phyloP scores from a whole-genome alignment of 306 rosid species.

The Quercus robur region DNA sequence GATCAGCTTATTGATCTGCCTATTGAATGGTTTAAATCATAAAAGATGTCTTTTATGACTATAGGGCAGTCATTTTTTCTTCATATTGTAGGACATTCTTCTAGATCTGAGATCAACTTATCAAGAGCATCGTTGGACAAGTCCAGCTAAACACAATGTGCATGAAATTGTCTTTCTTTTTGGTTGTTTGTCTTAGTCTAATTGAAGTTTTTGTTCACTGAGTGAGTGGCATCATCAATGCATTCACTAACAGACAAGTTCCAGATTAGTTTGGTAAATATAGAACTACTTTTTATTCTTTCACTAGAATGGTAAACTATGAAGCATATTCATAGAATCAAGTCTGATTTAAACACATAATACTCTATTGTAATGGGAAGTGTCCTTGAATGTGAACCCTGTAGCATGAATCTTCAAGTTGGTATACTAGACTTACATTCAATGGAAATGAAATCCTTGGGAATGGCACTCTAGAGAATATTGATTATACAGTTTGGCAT shows the following conservation, averaged over 20 bases:
- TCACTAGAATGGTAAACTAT: background rate
- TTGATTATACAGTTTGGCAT: background rate
- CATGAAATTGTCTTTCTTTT: background rate
- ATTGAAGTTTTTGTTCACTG: background rate
- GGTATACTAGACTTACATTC: background rate
- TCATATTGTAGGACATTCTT: background rate
- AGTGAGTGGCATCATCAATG: background rate
- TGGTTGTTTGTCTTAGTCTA: background rate
- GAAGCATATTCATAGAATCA: background rate
- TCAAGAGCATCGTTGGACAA: background rate
- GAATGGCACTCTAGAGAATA: background rate
- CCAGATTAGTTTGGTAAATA: background rate
- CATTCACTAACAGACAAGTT: background rate
- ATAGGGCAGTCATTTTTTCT: background rate
- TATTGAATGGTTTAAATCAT: background rate
- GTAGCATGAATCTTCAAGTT: background rate
- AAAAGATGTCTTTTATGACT: background rate
- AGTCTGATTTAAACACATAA: background rate
- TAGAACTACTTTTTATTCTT: no score
- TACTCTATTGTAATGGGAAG: background rate
- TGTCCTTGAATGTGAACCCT: no score
- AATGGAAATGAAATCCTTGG: background rate
- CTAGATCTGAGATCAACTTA: background rate
- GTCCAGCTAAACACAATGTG: no score
- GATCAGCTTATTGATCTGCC: background rate